Evolutionary conservation across 768 basidiomycete genomes (phyloP).

Genomic region (Lactarius indigo): DNA sequence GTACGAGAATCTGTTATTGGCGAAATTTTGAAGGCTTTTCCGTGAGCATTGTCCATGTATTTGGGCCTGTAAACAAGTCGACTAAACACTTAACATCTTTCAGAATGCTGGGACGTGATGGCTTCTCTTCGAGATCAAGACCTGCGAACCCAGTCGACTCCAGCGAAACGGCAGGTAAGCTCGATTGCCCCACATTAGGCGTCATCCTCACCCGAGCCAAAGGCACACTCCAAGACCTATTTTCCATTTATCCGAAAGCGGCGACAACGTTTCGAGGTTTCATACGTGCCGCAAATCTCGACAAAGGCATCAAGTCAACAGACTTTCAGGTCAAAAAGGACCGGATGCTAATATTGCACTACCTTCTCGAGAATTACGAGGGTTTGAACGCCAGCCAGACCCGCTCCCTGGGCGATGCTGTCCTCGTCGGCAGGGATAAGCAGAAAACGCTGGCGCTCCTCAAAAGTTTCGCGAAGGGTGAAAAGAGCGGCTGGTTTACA

Average conservation of each 20-base stretch:
- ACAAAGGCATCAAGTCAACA: neutral
- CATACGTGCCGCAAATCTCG: conserved; percentile 7
- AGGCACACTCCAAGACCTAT: conserved; percentile 12
- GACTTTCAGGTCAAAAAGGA: conserved; percentile 10
- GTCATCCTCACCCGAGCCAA: neutral
- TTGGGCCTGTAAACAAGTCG: rapidly evolving
- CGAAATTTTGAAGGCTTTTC: conserved; percentile 8
- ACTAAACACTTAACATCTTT: neutral
- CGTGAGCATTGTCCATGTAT: neutral
- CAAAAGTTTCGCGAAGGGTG: neutral
- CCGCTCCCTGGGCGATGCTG: neutral
- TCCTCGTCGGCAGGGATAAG: neutral
- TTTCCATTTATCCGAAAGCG: conserved; percentile 5
- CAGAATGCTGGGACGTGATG: conserved; percentile 12
- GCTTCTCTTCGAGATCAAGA: neutral
- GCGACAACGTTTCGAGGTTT: neutral
- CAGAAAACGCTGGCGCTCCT: neutral
- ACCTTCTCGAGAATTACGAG: neutral
- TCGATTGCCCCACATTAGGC: too few species aligned
- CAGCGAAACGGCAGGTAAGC: neutral
- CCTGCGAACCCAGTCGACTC: neutral
- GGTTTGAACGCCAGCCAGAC: neutral
- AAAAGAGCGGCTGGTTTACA: neutral
- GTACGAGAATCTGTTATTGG: conserved; percentile 2
- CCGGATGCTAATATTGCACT: conserved; percentile 1